phyloP scores from a whole-genome alignment of 2,329 filamentous ascomycete species.

The Arthrobotrys entomopaga region DNA sequence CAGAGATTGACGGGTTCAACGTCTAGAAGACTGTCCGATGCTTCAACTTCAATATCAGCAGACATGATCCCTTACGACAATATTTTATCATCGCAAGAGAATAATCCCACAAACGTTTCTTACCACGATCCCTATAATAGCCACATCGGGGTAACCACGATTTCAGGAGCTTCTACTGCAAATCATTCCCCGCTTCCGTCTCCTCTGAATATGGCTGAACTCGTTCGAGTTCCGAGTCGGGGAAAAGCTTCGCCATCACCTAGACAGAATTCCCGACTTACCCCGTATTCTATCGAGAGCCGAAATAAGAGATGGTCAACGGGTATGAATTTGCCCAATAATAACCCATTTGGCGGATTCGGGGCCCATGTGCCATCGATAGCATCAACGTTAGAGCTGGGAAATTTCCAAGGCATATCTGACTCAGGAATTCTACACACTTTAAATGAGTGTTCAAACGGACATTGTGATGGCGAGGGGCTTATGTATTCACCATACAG shows the following conservation, averaged over 20 bases:
- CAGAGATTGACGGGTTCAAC: constrained; percentile 56
- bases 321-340: constrained; percentile 70
- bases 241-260: constrained; percentile 78
- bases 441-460: constrained; percentile 61
- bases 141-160: constrained; percentile 20
- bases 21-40: constrained; percentile 57
- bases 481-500: constrained; percentile 41
- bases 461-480: constrained; percentile 34
- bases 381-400: constrained; percentile 71
- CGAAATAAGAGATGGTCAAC: constrained; percentile 82
- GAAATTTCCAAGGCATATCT: constrained; percentile 69
- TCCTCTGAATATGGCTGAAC: constrained; percentile 72
- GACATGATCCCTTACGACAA: constrained; percentile 54
- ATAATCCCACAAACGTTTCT: constrained; percentile 12
- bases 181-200: constrained; percentile 74
- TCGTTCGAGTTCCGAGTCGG: constrained; percentile 65
- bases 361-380: constrained; percentile 72
- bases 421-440: constrained; percentile 67
- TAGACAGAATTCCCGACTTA: constrained; percentile 68
- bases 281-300: constrained; percentile 76
- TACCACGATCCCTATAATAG: constrained; percentile 35
- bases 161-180: constrained; percentile 60
- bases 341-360: constrained; percentile 66
- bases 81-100: constrained; percentile 52
- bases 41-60: constrained; percentile 56